A percentile compares a stretch with the other conserved stretches of the same genome.
These are phyloP conservation scores for Cryphonectria nitschkei DNA, from an alignment of 2,329 filamentous ascomycete genomes.

Conservation along the genomic window DNA sequence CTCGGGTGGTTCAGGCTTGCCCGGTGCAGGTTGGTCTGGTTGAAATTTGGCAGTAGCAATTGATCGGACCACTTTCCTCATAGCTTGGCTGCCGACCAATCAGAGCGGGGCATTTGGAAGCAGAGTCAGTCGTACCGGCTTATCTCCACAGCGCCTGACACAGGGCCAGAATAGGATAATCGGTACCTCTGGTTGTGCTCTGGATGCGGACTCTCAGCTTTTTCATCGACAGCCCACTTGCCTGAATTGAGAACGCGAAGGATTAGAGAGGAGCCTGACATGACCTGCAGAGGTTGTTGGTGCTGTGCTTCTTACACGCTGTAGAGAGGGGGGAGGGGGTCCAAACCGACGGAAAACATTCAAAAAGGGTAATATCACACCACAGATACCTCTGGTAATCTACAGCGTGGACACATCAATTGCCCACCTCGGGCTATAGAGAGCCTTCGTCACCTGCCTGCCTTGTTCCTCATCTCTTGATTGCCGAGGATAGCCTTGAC, in stretches of 20 bases:
- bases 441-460: neutral
- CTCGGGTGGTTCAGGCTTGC: constrained; percentile 5
- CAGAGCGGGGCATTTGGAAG: constrained; percentile 10
- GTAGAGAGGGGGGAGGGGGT: neutral
- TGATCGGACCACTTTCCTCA: constrained; percentile 16
- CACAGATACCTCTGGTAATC: neutral
- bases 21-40: constrained; percentile 6
- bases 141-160: constrained; percentile 16
- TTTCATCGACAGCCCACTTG: constrained; percentile 4
- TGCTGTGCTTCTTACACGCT: neutral
- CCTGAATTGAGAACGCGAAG: neutral
- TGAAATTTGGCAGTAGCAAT: constrained; percentile 12
- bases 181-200: neutral
- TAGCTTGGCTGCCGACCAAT: constrained; percentile 10
- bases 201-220: neutral
- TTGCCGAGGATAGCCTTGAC: neutral
- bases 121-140: constrained; percentile 13
- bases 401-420: neutral
- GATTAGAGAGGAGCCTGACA: neutral
- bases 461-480: neutral
- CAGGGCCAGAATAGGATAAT: neutral
- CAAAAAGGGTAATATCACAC: neutral
- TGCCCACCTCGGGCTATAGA: neutral
- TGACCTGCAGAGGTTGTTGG: neutral
- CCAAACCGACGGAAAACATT: neutral